A percentile compares a stretch with the other conserved stretches of the same genome.
Evolutionary conservation across 495 filamentous ascomycete species (phyloP).

Genomic region (Aspergillus carlsbadensis): DNA sequence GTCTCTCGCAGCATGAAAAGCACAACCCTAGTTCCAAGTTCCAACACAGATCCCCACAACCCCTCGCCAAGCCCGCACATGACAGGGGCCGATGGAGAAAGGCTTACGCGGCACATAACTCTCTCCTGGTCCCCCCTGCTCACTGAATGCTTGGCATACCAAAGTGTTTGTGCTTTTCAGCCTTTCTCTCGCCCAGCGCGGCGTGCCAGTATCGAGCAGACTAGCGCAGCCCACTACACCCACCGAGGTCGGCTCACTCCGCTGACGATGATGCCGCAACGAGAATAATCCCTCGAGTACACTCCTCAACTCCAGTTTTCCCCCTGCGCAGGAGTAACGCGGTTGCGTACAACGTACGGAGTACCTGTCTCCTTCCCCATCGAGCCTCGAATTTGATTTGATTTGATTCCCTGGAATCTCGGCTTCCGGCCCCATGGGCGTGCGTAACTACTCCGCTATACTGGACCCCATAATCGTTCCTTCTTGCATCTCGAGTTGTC

Average conservation of each 20-base stretch:
- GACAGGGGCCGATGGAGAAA: conserved; percentile 25
- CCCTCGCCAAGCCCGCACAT: conserved; percentile 26
- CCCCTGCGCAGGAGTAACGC: no score
- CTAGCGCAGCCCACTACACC: background rate
- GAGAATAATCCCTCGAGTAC: no score
- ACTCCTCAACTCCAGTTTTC: no score
- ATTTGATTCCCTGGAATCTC: no score
- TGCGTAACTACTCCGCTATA: no score
- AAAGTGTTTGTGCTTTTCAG: background rate
- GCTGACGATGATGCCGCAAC: background rate
- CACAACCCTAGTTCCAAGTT: background rate
- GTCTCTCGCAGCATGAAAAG: background rate
- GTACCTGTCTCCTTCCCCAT: no score
- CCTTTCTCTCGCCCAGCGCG: background rate
- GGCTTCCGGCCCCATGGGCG: no score
- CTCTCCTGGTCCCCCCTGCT: conserved; percentile 3
- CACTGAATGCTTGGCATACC: conserved; percentile 22
- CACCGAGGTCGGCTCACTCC: background rate
- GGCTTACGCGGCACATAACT: conserved; percentile 28
- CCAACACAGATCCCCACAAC: conserved; percentile 15
- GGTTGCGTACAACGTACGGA: no score
- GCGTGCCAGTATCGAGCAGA: background rate
- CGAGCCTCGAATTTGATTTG: no score
- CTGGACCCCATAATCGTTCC: no score
- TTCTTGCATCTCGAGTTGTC: no score